Percentiles rank a stretch among this genome's conserved stretches.
These are phyloP conservation scores for Rhizomucor miehei DNA, from an alignment of 371 early-diverging fungal genomes.

Conservation along the genomic window DNA sequence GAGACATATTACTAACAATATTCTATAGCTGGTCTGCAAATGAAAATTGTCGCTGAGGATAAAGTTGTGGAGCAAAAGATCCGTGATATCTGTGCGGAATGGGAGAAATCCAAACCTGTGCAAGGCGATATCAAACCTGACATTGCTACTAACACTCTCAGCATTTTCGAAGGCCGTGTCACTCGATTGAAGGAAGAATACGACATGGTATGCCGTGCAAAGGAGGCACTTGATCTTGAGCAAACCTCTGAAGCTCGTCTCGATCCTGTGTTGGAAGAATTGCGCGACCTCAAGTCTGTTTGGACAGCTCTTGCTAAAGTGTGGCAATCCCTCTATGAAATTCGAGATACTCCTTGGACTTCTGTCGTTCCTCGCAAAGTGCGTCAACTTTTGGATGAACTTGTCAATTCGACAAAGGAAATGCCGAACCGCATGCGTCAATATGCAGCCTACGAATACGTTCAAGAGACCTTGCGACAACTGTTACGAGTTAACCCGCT, in stretches of 20 bases:
- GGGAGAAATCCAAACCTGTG: slow-evolving; percentile 94
- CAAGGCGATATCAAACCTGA: slow-evolving; percentile 92
- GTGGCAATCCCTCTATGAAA: slow-evolving; percentile 82
- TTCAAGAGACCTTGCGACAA: slow-evolving; percentile 79
- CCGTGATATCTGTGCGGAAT: slow-evolving; percentile 81
- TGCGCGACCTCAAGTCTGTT: slow-evolving; percentile 90
- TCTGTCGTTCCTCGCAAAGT: slow-evolving; percentile 89
- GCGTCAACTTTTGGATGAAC: slow-evolving; percentile 82
- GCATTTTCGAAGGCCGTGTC: slow-evolving; percentile 85
- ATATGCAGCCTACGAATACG: slow-evolving; percentile 96
- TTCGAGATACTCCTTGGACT: slow-evolving; percentile 89
- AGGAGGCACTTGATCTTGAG: slow-evolving; percentile 90
- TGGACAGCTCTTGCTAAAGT: slow-evolving; percentile 86
- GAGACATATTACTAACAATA: not conserved
- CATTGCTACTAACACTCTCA: slow-evolving; percentile 79
- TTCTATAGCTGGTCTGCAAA: slow-evolving; percentile 72
- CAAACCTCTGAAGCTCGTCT: slow-evolving; percentile 68
- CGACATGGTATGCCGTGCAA: slow-evolving; percentile 89
- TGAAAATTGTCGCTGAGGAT: slow-evolving; percentile 91
- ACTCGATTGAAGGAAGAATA: slow-evolving; percentile 84
- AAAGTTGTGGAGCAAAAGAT: slow-evolving; percentile 84
- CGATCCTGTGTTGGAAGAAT: slow-evolving; percentile 89
- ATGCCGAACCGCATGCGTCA: slow-evolving; percentile 95
- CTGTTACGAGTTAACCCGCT: slow-evolving; percentile 81
- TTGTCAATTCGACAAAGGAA: slow-evolving; percentile 80